Conservation (phyloP, 2,329 filamentous ascomycete species). For the Parastagonospora avenae region DNA sequence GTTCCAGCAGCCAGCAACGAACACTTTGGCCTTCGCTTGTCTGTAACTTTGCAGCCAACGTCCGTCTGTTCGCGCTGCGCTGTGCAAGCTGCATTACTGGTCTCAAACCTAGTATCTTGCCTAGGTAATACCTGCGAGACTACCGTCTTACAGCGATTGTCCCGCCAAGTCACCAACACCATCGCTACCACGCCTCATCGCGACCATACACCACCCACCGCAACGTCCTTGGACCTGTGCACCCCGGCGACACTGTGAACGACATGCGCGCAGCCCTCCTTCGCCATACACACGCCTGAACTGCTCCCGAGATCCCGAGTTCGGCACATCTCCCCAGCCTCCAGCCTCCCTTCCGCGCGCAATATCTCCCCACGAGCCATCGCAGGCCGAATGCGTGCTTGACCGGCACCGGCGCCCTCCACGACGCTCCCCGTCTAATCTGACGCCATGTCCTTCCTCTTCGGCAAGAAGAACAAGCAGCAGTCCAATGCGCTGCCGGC, state of each 20-base stretch:
- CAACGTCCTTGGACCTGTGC: conserved; percentile 1
- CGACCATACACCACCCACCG: background rate
- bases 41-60: background rate
- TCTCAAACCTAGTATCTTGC: too few relatives aligned
- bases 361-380: background rate
- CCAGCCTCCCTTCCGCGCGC: conserved; percentile 6
- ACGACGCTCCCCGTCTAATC: conserved; percentile 23
- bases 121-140: too few relatives aligned
- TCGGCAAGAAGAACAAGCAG: conserved; percentile 55
- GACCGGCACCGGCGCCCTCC: conserved; percentile 29
- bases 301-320: background rate
- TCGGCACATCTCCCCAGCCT: background rate
- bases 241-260: conserved; percentile 4
- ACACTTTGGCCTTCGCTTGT: background rate
- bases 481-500: conserved; percentile 54
- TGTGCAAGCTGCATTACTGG: background rate
- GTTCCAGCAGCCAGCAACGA: background rate
- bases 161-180: background rate
- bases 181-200: background rate
- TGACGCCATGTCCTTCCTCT: conserved; percentile 58
- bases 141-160: background rate
- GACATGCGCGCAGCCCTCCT: conserved; percentile 18
- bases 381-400: conserved; percentile 41
- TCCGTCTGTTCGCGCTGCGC: background rate
- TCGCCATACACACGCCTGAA: conserved; percentile 8